Base-by-base conservation (phyloP, 768 basidiomycete genomes). In the Imleria badia region DNA sequence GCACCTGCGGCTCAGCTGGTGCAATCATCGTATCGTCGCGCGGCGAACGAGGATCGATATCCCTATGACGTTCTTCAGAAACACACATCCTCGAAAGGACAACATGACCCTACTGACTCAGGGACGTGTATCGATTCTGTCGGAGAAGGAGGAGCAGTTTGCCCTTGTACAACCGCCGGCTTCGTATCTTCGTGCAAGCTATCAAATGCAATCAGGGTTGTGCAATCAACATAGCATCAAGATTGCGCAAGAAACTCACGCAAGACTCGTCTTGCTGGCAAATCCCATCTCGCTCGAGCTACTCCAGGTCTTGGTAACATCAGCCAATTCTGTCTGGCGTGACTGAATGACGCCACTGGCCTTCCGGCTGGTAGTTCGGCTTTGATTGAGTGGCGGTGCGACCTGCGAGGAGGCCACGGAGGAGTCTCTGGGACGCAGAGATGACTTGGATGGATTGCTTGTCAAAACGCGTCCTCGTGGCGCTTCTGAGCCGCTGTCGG, bases 271-370 rank as follows among this genome's bases (percentile, higher is more conserved):
- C 40, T 46, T 60, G 40, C 59, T 61, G 20, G 41, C 51, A 12
- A 72, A 51, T 8, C 63, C 62, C 46, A 66, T 52, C 1, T 63
- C 60, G 39, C 61, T 66, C n/a, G 61, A 59, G 43, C 53, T 63
- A 34, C 69, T 67, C 63, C 65, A 71, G 2, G 71, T 73, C 50
- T 64, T 71, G 23, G 67, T 71, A n/a, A 63, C 60, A n/a, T 61
- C 69, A 14, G 67, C 65, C 6, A 70, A 31, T 26, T 70, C 69
- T 14, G 60, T 67, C 51, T 71, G 69, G 17, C 69, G 69, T 1
- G 63, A 17, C 33, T 60, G 63, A 22, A 67, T 42, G 23, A 55
- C 10, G 0, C 63, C 66, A 19, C 69, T 71, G 1, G 71, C 23
- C 42, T 60, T 72, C 45, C 65, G 52, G 34, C 69, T 71, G 5